Evolutionary conservation across 352 stramenopile genomes (phyloP).

Genomic region (Pythium dissotocum): DNA sequence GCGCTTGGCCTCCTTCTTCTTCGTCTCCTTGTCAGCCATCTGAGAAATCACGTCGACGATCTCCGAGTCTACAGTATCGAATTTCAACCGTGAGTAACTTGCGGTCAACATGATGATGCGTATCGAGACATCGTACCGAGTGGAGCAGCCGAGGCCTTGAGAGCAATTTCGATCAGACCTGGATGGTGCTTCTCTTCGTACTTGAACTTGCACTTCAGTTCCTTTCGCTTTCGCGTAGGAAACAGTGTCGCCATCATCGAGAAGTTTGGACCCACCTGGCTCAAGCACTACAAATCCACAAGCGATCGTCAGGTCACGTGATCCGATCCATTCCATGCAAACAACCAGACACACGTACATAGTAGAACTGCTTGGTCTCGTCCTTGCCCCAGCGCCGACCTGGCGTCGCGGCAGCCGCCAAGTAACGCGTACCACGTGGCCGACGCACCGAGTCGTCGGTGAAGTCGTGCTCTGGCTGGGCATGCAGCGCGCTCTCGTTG

Average conservation of each 20-base stretch:
- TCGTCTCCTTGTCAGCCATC: conserved; percentile 74
- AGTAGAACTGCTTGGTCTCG: conserved; percentile 89
- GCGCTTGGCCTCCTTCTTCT: conserved; percentile 53
- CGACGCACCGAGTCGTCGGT: conserved; percentile 34
- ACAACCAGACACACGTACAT: conserved; percentile 37
- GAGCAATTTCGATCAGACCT: conserved; percentile 75
- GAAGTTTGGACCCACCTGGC: conserved; percentile 83
- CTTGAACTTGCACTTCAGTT: conserved; percentile 90
- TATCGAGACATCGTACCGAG: conserved; percentile 32
- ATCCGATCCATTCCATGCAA: background rate
- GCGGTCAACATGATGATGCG: background rate
- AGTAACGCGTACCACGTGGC: conserved; percentile 42
- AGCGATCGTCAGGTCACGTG: background rate
- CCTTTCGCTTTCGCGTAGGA: conserved; percentile 74
- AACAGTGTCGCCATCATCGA: conserved; percentile 88
- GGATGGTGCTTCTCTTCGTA: conserved; percentile 82
- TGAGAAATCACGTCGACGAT: conserved; percentile 79
- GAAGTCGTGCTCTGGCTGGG: conserved; percentile 32
- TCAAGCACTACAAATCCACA: conserved; percentile 53
- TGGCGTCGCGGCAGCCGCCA: conserved; percentile 42
- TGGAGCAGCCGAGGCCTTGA: conserved; percentile 66
- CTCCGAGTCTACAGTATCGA: conserved; percentile 47
- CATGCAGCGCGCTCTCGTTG: conserved; percentile 34
- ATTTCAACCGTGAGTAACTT: background rate
- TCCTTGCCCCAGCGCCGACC: conserved; percentile 75